These are phyloP conservation scores for Lichtheimia corymbifera DNA, from an alignment of 371 early-diverging fungal species.

Conservation along the genomic window DNA sequence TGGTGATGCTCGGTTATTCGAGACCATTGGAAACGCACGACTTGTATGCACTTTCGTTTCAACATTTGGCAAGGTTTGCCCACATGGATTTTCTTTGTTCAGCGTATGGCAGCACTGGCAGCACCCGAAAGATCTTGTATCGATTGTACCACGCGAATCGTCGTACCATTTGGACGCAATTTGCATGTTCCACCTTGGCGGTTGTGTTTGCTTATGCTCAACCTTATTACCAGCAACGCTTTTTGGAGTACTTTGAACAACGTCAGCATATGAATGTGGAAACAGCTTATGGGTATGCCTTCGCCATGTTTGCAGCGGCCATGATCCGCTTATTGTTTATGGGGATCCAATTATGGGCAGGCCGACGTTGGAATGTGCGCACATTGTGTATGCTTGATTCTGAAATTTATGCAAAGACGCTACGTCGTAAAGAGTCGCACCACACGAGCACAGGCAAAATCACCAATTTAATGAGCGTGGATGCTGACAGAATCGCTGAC, in stretches of 20 bases:
- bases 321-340: slow-evolving; percentile 37
- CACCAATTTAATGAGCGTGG: slow-evolving; percentile 81
- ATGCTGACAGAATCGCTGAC: slow-evolving; percentile 60
- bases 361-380: slow-evolving; percentile 52
- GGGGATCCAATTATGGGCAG: slow-evolving; percentile 46
- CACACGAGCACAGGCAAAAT: slow-evolving; percentile 66
- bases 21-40: slow-evolving; percentile 24
- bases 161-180: slow-evolving; percentile 25
- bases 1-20: slow-evolving; percentile 32
- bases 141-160: slow-evolving; percentile 32
- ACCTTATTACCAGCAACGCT: slow-evolving; percentile 49
- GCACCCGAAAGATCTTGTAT: slow-evolving; percentile 13
- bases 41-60: slow-evolving; percentile 32
- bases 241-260: slow-evolving; percentile 42
- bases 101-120: not conserved
- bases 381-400: slow-evolving; percentile 48
- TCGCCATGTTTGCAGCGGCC: slow-evolving; percentile 48
- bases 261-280: slow-evolving; percentile 25
- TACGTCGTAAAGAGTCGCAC: slow-evolving; percentile 37
- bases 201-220: slow-evolving; percentile 30
- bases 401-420: slow-evolving; percentile 52
- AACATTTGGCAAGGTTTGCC: slow-evolving; percentile 29
- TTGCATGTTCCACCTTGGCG: slow-evolving; percentile 36
- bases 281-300: slow-evolving; percentile 43
- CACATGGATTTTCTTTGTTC: slow-evolving; percentile 22